Base-by-base conservation (phyloP, 352 stramenopile species). In the Globisporangium paddicum region DNA sequence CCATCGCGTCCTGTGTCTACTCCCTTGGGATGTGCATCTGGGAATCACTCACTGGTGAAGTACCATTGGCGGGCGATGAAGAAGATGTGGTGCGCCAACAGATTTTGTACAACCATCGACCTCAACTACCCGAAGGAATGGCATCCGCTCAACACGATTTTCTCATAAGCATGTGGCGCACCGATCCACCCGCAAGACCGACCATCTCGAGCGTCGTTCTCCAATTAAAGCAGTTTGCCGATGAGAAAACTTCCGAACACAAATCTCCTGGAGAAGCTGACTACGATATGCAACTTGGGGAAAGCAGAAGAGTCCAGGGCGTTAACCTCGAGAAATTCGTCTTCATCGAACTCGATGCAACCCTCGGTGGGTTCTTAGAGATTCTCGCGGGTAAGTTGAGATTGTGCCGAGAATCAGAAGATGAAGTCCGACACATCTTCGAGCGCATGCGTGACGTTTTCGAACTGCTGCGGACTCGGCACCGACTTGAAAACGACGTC, bases 1-100 rank as follows among this genome's bases (percentile, higher is more conserved):
- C 55, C 9, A 18, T 42, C 2, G 55, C 44, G 9, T 60, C 55
- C 13, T 32, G 13, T 13, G 55, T 62, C n/a, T 47, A 47, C 41
- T 47, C 41, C 11, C 18, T 47, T 3, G 41, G 41, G n/a, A 47
- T 47, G 41, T 47, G 41, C 21, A 28, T 47, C 16, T 1, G 26
- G 5, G 41, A 47, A 28, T 7, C 10, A 4, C 9, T 47, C 2
- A 47, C 41, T 28, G 41, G 41, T 5, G 13, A 41, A 14, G 9
- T 5, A 9, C 19, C 41, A 5, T 48, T 6, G 19, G 14, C 19
- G 19, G 10, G 10, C 3, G 41, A 48, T 11, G 1, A 0, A 48
- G 19, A 48, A 10, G 9, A 28, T 3, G 18, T 16, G 1, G 8
- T 30, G 21, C 28, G 19, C 19, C 9, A 23, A 13, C 26, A 9